Conservation (phyloP, 306 rosid genomes). For the Glycyrrhiza uralensis region DNA sequence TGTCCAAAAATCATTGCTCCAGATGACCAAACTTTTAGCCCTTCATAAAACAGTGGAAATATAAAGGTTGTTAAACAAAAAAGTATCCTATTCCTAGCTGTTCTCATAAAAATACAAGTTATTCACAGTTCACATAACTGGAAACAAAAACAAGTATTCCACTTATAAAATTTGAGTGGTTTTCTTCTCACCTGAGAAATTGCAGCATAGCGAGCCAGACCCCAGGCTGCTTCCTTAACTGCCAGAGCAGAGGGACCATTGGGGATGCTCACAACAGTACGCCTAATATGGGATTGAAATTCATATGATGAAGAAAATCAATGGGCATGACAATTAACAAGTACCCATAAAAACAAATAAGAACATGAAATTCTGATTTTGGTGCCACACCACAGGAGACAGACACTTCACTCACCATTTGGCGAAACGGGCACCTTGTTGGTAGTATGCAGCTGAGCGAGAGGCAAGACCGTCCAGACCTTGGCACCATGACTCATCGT, state of each 20-base stretch:
- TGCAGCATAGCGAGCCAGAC: slow-evolving; percentile 97
- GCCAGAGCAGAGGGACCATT: slow-evolving; percentile 60
- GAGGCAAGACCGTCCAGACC: slow-evolving; percentile 92
- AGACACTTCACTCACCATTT: slow-evolving; percentile 75
- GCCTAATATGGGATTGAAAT: not conserved
- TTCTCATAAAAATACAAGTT: no score
- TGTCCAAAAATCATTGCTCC: no score
- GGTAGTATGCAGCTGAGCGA: slow-evolving; percentile 87
- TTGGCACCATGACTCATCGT: slow-evolving; percentile 94
- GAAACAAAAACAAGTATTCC: no score
- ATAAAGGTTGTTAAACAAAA: no score
- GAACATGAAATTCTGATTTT: no score
- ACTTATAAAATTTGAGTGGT: not conserved
- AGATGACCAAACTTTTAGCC: no score
- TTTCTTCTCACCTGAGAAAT: slow-evolving; percentile 75
- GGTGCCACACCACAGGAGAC: no score
- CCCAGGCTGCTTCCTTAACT: slow-evolving; percentile 60
- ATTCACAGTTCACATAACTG: no score
- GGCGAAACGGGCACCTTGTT: slow-evolving; percentile 84
- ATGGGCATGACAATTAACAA: no score
- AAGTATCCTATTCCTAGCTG: no score
- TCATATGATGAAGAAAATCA: not conserved
- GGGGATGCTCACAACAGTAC: slow-evolving; percentile 7
- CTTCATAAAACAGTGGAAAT: no score
- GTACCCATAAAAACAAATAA: no score